Evolutionary conservation across 306 rosid species (phyloP), one percentile per base, ranked within the genome.

Genomic region (Rubus idaeus): DNA sequence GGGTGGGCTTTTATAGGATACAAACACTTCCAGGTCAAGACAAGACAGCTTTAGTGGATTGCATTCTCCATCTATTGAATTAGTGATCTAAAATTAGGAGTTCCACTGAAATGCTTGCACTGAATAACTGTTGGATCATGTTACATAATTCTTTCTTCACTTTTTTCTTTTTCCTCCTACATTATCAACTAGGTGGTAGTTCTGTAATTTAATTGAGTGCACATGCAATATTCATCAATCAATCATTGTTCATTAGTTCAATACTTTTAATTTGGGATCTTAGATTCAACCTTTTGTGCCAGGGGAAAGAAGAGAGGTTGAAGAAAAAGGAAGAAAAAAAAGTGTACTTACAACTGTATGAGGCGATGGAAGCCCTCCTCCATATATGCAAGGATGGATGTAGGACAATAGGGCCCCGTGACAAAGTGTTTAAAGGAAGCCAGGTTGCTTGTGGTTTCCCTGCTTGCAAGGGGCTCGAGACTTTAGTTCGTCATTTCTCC

Each of bases 351-450:
- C 89, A 85, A 60, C 75, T 88, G 74, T 62, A 82, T 40, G 91
- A 88, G 74, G 91, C 91, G 1, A 85, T 88, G 86, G 89, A 85
- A 70, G 86, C 88, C 75, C 68, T 88, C 20, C 78, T 84, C 49
- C 91, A 88, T 79, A 88, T 88, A 71, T 88, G 91, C 77, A 76
- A 63, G 61, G 91, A 88, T 37, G 91, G 91, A 37, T 88, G 91
- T 41, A 83, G 85, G 56, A 79, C 87, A 4, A 84, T 88, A 41
- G 91, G 91, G 11, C 91, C 91, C 26, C 83, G 75, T 23, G 87
- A 85, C 84, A 83, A 68, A 55, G 87, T 77, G 51, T 83, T 83
- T 39, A 80, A 67, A 20, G 83, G 79, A 58, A 83, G 80, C 73
- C 83, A 71, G 61, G 85, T 75, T 67, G 83, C 83, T 1, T 85